These are phyloP conservation scores for Colletotrichum simmondsii DNA, from an alignment of 2,329 filamentous ascomycete genomes.

Conservation along the genomic window DNA sequence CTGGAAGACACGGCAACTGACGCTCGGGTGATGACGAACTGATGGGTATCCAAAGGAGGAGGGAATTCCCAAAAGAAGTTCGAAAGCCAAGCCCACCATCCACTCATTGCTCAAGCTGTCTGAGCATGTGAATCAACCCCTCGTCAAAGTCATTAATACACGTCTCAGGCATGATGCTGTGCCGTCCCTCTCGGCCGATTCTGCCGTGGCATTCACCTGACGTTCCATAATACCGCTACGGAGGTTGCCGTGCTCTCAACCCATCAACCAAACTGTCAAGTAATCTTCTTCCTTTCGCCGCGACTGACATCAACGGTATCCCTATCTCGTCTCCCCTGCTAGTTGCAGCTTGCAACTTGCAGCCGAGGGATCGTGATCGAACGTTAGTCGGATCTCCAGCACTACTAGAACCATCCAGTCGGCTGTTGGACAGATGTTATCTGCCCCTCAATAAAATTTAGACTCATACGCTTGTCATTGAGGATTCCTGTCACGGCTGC, in stretches of 20 bases:
- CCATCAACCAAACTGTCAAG: not conserved
- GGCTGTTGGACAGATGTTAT: not conserved
- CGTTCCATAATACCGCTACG: slow-evolving; percentile 3
- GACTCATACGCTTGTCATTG: not conserved
- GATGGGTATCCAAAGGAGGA: not conserved
- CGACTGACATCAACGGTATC: not conserved
- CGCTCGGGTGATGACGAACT: slow-evolving; percentile 10
- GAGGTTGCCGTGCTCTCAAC: not conserved
- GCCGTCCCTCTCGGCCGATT: slow-evolving; percentile 25
- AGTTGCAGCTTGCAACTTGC: too few species aligned
- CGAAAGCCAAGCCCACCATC: not conserved
- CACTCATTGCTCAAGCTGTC: not conserved
- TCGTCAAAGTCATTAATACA: not conserved
- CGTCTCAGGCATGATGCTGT: slow-evolving; percentile 21
- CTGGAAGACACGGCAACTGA: slow-evolving; percentile 16
- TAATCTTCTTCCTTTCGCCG: not conserved
- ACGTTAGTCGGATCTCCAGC: not conserved
- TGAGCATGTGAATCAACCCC: slow-evolving; percentile 24
- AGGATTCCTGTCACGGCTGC: slow-evolving; percentile 4
- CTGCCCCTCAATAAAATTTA: not conserved
- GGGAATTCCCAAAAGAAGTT: not conserved
- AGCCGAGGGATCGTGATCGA: slow-evolving; percentile 15
- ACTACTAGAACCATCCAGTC: not conserved
- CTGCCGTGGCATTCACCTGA: slow-evolving; percentile 20
- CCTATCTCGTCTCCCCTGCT: not conserved